These are phyloP conservation scores for Citrus reticulata DNA, from an alignment of 345 rosid genomes.

Conservation along the genomic window DNA sequence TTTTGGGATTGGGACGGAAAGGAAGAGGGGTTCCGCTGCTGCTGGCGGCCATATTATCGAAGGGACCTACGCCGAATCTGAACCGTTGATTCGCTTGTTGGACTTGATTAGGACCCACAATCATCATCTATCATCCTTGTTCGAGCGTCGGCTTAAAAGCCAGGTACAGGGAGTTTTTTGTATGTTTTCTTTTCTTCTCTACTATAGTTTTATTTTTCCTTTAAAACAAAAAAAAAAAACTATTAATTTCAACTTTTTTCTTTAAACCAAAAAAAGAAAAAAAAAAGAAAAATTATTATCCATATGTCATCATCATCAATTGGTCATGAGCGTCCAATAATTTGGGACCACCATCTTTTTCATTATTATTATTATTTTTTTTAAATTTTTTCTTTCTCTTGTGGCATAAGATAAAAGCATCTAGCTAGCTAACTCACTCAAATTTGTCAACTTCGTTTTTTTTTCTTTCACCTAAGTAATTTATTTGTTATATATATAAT, in stretches of 20 bases:
- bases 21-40: constrained; percentile 16
- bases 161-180: constrained; percentile 32
- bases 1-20: constrained; percentile 25
- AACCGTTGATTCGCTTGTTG: constrained; percentile 46
- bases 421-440: no score
- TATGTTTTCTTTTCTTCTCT: no score
- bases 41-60: constrained; percentile 12
- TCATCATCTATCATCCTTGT: constrained; percentile 34
- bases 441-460: no score
- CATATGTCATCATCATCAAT: no score
- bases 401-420: no score
- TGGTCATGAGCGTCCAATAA: background rate
- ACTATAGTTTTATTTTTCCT: background rate
- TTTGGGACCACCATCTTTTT: background rate
- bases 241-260: no score
- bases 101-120: constrained; percentile 56
- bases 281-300: no score
- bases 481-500: no score
- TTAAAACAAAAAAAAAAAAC: no score
- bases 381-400: background rate
- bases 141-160: constrained; percentile 52
- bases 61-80: constrained; percentile 37
- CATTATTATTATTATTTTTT: background rate
- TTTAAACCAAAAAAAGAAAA: no score
- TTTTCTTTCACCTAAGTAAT: no score